These are phyloP conservation scores for Albophoma yamanashiensis DNA, from an alignment of 2,329 filamentous ascomycete species.

Conservation along the genomic window DNA sequence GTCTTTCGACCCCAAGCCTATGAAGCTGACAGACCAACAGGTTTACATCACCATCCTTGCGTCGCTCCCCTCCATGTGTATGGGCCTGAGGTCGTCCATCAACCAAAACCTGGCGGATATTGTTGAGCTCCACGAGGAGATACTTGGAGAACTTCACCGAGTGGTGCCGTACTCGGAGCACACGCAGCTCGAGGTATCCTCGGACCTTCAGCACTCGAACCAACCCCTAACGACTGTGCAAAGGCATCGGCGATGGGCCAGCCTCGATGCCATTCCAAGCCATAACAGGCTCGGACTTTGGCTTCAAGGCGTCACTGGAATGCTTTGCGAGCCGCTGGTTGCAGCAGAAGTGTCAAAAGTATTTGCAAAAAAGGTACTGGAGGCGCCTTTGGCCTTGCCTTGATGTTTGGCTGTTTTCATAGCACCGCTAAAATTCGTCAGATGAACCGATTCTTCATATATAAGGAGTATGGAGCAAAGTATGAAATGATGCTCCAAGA, in stretches of 20 bases:
- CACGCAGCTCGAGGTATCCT: slow-evolving; percentile 24
- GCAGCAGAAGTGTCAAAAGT: slow-evolving; percentile 51
- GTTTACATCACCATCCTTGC: slow-evolving; percentile 67
- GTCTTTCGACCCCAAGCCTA: background rate
- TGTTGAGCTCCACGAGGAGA: slow-evolving; percentile 70
- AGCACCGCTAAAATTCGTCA: slow-evolving; percentile 23
- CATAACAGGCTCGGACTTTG: slow-evolving; percentile 25
- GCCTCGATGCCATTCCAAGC: slow-evolving; percentile 34
- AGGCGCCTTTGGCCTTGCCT: background rate
- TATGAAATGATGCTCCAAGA: slow-evolving; percentile 80
- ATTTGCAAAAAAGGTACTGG: slow-evolving; percentile 45
- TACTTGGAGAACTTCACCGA: slow-evolving; percentile 64
- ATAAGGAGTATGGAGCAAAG: slow-evolving; percentile 86
- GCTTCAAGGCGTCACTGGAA: slow-evolving; percentile 36
- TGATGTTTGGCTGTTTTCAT: background rate
- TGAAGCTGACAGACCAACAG: slow-evolving; percentile 27
- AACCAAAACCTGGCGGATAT: slow-evolving; percentile 73
- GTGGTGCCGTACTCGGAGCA: slow-evolving; percentile 60
- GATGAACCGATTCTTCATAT: slow-evolving; percentile 74
- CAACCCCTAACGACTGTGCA: background rate
- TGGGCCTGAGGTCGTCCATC: slow-evolving; percentile 58
- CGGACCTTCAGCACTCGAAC: slow-evolving; percentile 5
- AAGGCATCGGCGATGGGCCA: slow-evolving; percentile 36
- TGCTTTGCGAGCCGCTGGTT: slow-evolving; percentile 47
- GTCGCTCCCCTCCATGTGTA: slow-evolving; percentile 55